Percentiles rank a stretch among this genome's conserved stretches.
Evolutionary conservation across 208 protist species (phyloP).

Genomic region (Acanthamoeba castellanii): DNA sequence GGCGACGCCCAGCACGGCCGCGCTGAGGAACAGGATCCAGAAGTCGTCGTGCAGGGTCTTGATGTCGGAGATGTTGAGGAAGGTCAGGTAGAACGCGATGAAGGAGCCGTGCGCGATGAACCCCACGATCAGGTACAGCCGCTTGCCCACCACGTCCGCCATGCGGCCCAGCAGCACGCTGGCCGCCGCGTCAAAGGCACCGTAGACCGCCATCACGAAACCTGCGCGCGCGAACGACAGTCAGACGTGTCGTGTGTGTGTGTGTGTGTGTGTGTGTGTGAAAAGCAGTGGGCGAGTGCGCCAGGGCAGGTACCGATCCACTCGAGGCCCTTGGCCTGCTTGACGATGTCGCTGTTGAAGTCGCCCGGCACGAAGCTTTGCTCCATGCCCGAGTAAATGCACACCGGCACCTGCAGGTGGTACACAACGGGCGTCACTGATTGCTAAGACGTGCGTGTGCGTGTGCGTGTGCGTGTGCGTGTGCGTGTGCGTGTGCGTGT

Average conservation of each 20-base stretch:
- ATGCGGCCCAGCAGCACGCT: conserved; percentile 59
- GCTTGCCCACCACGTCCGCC: conserved; percentile 37
- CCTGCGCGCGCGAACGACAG: not conserved
- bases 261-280: not conserved
- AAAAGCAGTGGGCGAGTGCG: not conserved
- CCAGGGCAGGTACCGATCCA: not conserved
- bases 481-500: too few species aligned
- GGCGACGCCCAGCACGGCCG: conserved; percentile 40
- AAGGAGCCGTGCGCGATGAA: not conserved
- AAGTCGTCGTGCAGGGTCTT: not conserved
- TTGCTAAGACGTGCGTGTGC: too few species aligned
- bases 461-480: too few species aligned
- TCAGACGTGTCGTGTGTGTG: too few species aligned
- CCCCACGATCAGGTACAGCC: conserved; percentile 36
- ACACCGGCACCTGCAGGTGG: not conserved
- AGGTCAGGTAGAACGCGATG: conserved; percentile 30
- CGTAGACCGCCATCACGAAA: conserved; percentile 50
- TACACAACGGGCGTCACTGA: not conserved
- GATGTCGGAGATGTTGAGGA: conserved; percentile 3
- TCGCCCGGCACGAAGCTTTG: conserved; percentile 50
- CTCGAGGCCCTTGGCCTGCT: conserved; percentile 46
- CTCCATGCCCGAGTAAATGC: conserved; percentile 60
- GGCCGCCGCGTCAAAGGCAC: conserved; percentile 20
- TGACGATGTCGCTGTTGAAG: conserved; percentile 65
- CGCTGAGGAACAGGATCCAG: conserved; percentile 62